phyloP scores from a whole-genome alignment of 768 basidiomycete species.

The Hypsizygus marmoreus region DNA sequence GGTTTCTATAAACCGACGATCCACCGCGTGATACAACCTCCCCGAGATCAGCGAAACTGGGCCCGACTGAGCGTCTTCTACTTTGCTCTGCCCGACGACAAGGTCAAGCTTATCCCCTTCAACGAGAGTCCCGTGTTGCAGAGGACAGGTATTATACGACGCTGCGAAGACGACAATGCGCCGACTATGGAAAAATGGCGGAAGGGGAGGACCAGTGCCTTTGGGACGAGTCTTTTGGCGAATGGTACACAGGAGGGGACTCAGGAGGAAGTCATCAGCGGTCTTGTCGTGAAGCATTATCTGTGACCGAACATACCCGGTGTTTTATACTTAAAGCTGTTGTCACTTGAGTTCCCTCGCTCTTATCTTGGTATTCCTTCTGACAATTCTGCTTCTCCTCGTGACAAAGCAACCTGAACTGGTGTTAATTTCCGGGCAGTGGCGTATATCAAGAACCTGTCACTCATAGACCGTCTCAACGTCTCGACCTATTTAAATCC shows the following conservation, averaged over 20 bases:
- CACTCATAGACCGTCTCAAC: too few relatives aligned
- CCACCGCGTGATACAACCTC: constrained; percentile 51
- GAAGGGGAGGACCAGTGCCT: constrained; percentile 37
- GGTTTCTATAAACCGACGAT: constrained; percentile 49
- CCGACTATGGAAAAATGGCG: constrained; percentile 44
- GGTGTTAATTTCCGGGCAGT: too few relatives aligned
- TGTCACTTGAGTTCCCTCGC: too few relatives aligned
- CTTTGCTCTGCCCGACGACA: constrained; percentile 45
- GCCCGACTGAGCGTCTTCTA: constrained; percentile 49
- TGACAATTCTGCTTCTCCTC: too few relatives aligned
- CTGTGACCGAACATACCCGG: neutral
- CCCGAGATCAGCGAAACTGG: constrained; percentile 41
- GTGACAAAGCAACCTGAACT: too few relatives aligned
- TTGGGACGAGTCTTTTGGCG: constrained; percentile 37
- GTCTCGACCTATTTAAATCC: too few relatives aligned
- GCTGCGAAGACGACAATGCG: constrained; percentile 33
- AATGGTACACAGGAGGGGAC: constrained; percentile 32
- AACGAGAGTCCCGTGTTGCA: constrained; percentile 43
- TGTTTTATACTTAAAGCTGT: neutral
- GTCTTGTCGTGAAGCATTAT: constrained; percentile 48
- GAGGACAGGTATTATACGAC: constrained; percentile 31
- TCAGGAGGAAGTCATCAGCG: constrained; percentile 47
- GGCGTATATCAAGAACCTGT: too few relatives aligned
- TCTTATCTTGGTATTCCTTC: too few relatives aligned
- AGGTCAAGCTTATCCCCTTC: constrained; percentile 38